phyloP scores from a whole-genome alignment of 192 early-diverging fungal species.

The Coemansia sp. region DNA sequence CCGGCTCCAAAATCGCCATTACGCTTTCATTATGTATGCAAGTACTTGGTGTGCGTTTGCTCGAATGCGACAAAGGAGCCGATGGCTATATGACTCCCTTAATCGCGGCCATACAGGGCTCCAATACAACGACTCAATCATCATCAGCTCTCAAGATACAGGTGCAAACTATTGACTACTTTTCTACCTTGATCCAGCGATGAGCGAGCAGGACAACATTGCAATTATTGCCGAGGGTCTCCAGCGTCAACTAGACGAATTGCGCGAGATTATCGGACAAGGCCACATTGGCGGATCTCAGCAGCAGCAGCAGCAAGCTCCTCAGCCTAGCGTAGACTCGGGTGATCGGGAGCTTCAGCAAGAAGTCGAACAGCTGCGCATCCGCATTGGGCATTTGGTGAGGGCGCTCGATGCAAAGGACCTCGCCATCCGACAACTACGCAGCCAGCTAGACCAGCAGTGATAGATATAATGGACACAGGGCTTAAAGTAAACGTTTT shows the following conservation, averaged over 20 bases:
- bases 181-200: not conserved
- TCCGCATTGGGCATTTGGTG: conserved; percentile 35
- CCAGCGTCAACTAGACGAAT: conserved; percentile 41
- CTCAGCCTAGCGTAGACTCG: not conserved
- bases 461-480: not conserved
- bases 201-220: not conserved
- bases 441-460: not conserved
- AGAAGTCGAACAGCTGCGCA: conserved; percentile 28
- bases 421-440: conserved; percentile 12
- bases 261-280: conserved; percentile 24
- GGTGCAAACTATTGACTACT: not conserved
- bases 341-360: conserved; percentile 2
- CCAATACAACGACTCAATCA: no score
- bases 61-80: no score
- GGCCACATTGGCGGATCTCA: not conserved
- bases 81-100: no score
- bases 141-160: no score
- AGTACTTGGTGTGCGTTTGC: no score
- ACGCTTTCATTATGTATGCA: no score
- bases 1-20: not conserved
- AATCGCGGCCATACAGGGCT: no score
- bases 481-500: not conserved
- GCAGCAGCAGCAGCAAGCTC: not conserved
- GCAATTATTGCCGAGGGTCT: conserved; percentile 20
- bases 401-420: conserved; percentile 41